Evolutionary conservation across 306 rosid species (phyloP), one percentile per base, ranked within the genome.

Genomic region (Ammopiptanthus mongolicus): DNA sequence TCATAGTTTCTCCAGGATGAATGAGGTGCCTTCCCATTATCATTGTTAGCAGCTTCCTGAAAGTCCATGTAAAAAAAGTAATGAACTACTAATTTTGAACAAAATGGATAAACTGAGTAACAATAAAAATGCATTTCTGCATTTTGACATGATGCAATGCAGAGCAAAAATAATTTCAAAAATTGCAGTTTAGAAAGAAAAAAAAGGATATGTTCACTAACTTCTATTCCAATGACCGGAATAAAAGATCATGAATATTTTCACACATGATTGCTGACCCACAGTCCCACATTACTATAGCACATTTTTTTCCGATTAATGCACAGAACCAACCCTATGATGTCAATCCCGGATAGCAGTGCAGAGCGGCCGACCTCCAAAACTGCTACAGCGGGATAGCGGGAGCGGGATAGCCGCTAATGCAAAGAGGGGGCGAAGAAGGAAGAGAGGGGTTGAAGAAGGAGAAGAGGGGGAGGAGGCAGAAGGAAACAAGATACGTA

Each of bases 1-100:
- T 94, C 98, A 69, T 94, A 94, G 72, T 94, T 94, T 87, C 98
- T 91, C 98, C 98, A 94, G 19, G 97, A 85, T 46, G 98, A 94
- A 86, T 94, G 98, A 18, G 98, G 78, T 25, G 98, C 98, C 76
- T 82, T 88, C 58, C 97, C 98, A 68, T 91, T 88, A 41, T 90
- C 69, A 79, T 94, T 94, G 87, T 75, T 94, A 52, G 76, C 77
- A 52, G 98, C 96, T 90, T 94, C 98, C 98, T 94, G 89, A 72
- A 13, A 71, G 80, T 13, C 37, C 77, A 78, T 10, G 56, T 11
- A 75, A 33, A 60, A 60, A 80, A 47, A 77, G 72, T n/a, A n/a
- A 29, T 36, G n/a, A 63, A 21, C 46, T 65, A 47, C 60, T 41
- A 81, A 34, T 33, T 60, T 44, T 34, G 42, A 29, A 39, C 25